A percentile compares a stretch with the other conserved stretches of the same genome.
Conservation (phyloP, 1,139 yeast species). For the Hyphopichia fennica region DNA sequence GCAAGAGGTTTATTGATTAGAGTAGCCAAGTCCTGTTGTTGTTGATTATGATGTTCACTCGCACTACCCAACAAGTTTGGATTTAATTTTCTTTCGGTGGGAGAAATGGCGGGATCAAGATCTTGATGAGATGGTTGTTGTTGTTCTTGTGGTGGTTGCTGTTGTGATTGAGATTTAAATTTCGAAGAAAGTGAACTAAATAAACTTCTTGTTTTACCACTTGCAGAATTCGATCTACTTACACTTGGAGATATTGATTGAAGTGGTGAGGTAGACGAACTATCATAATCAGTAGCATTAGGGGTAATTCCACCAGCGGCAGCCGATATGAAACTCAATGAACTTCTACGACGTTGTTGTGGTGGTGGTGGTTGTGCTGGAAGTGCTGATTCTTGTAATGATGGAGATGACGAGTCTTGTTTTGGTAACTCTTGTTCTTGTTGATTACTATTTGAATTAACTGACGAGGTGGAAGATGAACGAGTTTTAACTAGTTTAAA, state of each 20-base stretch:
- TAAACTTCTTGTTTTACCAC: constrained; percentile 38
- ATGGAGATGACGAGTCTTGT: neutral
- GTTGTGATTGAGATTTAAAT: constrained; percentile 30
- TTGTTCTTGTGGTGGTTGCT: constrained; percentile 6
- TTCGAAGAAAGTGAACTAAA: constrained; percentile 58
- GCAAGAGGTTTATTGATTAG: constrained; percentile 22
- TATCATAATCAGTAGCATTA: neutral
- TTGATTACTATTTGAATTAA: constrained; percentile 4
- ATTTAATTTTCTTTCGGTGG: constrained; percentile 10
- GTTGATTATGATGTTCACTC: neutral
- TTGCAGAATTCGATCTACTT: constrained; percentile 22
- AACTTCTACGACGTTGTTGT: constrained; percentile 14
- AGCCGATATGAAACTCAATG: constrained; percentile 12
- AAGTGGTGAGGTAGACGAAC: neutral
- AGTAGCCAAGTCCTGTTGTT: constrained; percentile 23
- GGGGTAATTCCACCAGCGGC: neutral
- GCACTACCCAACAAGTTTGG: constrained; percentile 17
- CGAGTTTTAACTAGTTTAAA: neutral
- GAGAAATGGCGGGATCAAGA: neutral
- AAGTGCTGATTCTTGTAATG: constrained; percentile 17
- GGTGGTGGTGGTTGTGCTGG: constrained; percentile 11
- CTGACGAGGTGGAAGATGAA: constrained; percentile 11
- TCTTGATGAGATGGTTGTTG: constrained; percentile 1
- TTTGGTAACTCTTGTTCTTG: neutral
- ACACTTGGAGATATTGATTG: constrained; percentile 12